Conservation (phyloP, 495 filamentous ascomycete species). For the Articulospora tetracladia region DNA sequence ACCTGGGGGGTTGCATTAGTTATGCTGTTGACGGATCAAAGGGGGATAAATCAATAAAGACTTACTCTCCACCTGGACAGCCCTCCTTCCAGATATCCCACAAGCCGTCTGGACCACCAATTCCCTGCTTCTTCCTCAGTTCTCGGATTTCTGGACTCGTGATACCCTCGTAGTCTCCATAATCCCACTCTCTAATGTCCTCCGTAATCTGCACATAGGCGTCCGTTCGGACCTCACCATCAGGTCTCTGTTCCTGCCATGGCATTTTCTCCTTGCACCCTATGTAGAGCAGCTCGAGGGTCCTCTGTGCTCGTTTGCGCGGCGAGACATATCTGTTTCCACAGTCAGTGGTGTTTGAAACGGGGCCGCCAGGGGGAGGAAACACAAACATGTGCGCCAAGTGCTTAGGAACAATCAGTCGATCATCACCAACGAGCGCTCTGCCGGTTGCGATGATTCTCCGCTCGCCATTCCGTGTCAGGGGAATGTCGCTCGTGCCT, state of each 20-base stretch:
- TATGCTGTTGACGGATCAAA: not conserved
- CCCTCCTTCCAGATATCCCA: constrained; percentile 90
- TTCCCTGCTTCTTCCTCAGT: constrained; percentile 52
- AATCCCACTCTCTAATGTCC: constrained; percentile 90
- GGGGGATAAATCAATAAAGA: not conserved
- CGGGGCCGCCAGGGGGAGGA: not conserved
- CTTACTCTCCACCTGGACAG: constrained; percentile 64
- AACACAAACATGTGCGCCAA: constrained; percentile 66
- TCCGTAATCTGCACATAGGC: constrained; percentile 65
- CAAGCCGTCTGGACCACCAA: constrained; percentile 41
- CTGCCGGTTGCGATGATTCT: constrained; percentile 76
- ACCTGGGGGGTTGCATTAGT: constrained; percentile 16
- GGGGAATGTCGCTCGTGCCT: constrained; percentile 75
- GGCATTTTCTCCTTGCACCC: constrained; percentile 38
- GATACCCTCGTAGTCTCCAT: constrained; percentile 92
- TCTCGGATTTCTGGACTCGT: constrained; percentile 68
- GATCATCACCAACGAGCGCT: constrained; percentile 77
- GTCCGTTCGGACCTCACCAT: constrained; percentile 36
- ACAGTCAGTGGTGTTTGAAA: not conserved
- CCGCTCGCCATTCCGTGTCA: constrained; percentile 85
- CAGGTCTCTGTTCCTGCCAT: constrained; percentile 39
- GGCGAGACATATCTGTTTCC: constrained; percentile 72
- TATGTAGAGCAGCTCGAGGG: constrained; percentile 77
- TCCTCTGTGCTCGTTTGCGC: constrained; percentile 77
- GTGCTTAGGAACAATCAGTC: constrained; percentile 80